Evolutionary conservation across 768 basidiomycete species (phyloP).

Genomic region (Macrocybe gigantea): DNA sequence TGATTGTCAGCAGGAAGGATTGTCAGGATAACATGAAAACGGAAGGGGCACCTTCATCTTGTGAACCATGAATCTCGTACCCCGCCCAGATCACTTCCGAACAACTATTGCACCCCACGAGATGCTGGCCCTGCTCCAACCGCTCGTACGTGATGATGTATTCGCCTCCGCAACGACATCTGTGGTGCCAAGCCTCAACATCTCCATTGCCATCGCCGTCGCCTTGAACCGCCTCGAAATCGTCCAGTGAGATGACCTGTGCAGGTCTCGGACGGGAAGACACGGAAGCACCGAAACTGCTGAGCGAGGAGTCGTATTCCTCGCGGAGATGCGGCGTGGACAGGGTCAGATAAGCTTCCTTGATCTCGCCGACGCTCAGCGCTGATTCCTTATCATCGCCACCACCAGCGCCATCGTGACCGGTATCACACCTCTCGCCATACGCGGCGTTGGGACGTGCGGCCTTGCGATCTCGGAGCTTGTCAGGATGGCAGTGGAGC

Average conservation of each 20-base stretch:
- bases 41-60: no score
- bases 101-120: slow-evolving; percentile 68
- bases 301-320: slow-evolving; percentile 36
- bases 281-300: slow-evolving; percentile 9
- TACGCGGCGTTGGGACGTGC: background rate
- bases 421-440: background rate
- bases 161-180: slow-evolving; percentile 69
- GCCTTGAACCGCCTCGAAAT: slow-evolving; percentile 40
- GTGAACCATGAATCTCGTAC: slow-evolving; percentile 44
- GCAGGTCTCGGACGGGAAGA: slow-evolving; percentile 56
- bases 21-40: no score
- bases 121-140: slow-evolving; percentile 67
- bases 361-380: slow-evolving; percentile 24
- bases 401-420: slow-evolving; percentile 40
- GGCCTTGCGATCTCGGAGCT: slow-evolving; percentile 11
- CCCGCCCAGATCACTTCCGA: slow-evolving; percentile 87
- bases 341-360: slow-evolving; percentile 63
- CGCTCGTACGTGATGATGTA: slow-evolving; percentile 53
- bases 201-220: slow-evolving; percentile 13
- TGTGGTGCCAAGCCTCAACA: slow-evolving; percentile 45
- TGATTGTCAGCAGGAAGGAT: no score
- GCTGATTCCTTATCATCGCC: no score
- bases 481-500: slow-evolving; percentile 56
- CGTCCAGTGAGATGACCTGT: slow-evolving; percentile 72
- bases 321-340: slow-evolving; percentile 42